Evolutionary conservation across 139 green algal species (phyloP).

Genomic region (Tetraselmis chui): DNA sequence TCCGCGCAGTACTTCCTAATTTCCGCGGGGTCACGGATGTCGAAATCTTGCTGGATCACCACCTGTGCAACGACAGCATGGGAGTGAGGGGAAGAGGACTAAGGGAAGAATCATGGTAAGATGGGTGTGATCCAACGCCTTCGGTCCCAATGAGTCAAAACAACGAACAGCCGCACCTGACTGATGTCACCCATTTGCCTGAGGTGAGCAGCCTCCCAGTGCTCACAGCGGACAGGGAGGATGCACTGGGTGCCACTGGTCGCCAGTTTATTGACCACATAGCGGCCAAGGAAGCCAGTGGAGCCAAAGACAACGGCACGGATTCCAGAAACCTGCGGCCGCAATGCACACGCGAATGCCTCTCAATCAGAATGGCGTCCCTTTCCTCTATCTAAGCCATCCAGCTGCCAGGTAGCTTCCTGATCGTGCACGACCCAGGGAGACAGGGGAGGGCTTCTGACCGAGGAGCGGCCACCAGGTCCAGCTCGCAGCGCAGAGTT

Average conservation of each 20-base stretch:
- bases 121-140: too few relatives aligned
- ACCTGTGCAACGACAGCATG: constrained; percentile 27
- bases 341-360: too few relatives aligned
- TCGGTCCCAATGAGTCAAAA: too few relatives aligned
- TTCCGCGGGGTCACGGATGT: constrained; percentile 66
- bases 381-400: too few relatives aligned
- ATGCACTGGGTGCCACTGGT: constrained; percentile 69
- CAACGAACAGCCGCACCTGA: too few relatives aligned
- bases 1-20: constrained; percentile 62
- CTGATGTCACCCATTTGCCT: constrained; percentile 95
- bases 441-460: too few relatives aligned
- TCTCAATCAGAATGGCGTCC: too few relatives aligned
- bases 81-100: too few relatives aligned
- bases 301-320: constrained; percentile 88
- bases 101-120: not conserved
- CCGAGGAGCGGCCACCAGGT: constrained; percentile 55
- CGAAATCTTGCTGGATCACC: constrained; percentile 46
- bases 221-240: constrained; percentile 75
- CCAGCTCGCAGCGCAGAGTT: constrained; percentile 29
- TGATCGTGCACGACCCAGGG: too few relatives aligned
- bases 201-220: constrained; percentile 80
- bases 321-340: constrained; percentile 64
- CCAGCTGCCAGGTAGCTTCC: too few relatives aligned
- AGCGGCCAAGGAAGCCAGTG: constrained; percentile 90
- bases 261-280: constrained; percentile 82